Evolutionary conservation across 2,329 filamentous ascomycete genomes (phyloP).

Genomic region (Delphinella strobiligena): DNA sequence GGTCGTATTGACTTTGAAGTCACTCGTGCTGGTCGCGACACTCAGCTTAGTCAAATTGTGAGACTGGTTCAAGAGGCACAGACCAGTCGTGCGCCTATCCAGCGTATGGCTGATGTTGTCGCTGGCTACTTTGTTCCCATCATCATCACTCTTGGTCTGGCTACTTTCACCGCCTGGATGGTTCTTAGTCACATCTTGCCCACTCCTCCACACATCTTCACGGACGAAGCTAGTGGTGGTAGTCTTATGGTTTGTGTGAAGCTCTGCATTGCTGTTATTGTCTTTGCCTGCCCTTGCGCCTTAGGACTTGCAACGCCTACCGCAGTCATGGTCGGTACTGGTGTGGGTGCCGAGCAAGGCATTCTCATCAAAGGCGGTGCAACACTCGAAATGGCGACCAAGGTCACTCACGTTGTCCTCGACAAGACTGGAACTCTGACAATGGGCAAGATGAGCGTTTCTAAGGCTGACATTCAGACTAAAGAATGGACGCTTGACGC

Average conservation of each 20-base stretch:
- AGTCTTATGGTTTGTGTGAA: conserved; percentile 95
- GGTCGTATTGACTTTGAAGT: conserved; percentile 88
- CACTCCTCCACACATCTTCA: conserved; percentile 80
- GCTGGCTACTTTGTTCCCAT: conserved; percentile 89
- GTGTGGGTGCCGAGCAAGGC: conserved; percentile 85
- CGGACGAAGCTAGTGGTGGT: conserved; percentile 67
- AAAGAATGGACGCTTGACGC: conserved; percentile 55
- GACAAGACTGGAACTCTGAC: conserved; percentile 97
- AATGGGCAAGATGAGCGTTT: conserved; percentile 88
- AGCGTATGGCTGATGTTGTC: conserved; percentile 78
- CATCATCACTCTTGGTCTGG: conserved; percentile 71
- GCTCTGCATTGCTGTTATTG: conserved; percentile 95
- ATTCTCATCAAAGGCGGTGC: conserved; percentile 97
- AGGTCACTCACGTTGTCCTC: conserved; percentile 78
- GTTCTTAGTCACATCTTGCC: conserved; percentile 74
- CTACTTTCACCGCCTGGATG: conserved; percentile 91
- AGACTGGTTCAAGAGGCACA: conserved; percentile 97
- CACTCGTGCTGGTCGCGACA: conserved; percentile 83
- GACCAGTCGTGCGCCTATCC: conserved; percentile 86
- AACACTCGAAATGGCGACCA: conserved; percentile 79
- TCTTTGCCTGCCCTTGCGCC: conserved; percentile 94
- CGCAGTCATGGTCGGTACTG: conserved; percentile 98
- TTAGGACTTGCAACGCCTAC: conserved; percentile 93
- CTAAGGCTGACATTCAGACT: conserved; percentile 53
- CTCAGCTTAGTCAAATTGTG: conserved; percentile 94